These are phyloP conservation scores for Penicillium simplicissimum DNA, from an alignment of 495 filamentous ascomycete genomes.

Conservation along the genomic window DNA sequence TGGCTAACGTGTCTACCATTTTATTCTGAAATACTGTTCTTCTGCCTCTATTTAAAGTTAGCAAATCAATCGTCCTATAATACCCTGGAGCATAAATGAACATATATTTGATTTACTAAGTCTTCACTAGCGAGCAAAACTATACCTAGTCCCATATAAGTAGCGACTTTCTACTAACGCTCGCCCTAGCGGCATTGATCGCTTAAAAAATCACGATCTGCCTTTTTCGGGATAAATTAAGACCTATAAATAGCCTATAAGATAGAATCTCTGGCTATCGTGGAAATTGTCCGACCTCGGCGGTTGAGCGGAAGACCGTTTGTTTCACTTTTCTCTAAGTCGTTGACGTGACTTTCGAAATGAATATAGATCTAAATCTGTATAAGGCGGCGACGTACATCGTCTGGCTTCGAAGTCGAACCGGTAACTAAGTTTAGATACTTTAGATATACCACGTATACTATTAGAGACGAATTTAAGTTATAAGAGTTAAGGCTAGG, in stretches of 20 bases:
- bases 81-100: constrained; percentile 6
- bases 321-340: constrained; percentile 8
- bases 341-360: constrained; percentile 11
- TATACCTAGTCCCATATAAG: constrained; percentile 12
- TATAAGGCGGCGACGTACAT: constrained; percentile 8
- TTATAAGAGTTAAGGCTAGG: background rate
- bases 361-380: constrained; percentile 12
- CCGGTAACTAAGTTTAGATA: constrained; percentile 6
- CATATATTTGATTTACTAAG: constrained; percentile 15
- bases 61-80: constrained; percentile 5
- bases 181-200: constrained; percentile 9
- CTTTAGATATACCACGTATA: constrained; percentile 10
- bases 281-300: constrained; percentile 7
- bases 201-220: constrained; percentile 6
- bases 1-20: constrained; percentile 15
- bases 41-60: constrained; percentile 17
- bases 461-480: constrained; percentile 5
- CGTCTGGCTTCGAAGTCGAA: constrained; percentile 5
- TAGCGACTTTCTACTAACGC: constrained; percentile 13
- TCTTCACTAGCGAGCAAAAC: constrained; percentile 11
- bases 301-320: constrained; percentile 4
- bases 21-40: constrained; percentile 16
- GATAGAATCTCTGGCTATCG: constrained; percentile 13
- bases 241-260: constrained; percentile 4
- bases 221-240: constrained; percentile 4